Conservation (phyloP, 2,329 filamentous ascomycete genomes). For the Microascus cirrosus region DNA sequence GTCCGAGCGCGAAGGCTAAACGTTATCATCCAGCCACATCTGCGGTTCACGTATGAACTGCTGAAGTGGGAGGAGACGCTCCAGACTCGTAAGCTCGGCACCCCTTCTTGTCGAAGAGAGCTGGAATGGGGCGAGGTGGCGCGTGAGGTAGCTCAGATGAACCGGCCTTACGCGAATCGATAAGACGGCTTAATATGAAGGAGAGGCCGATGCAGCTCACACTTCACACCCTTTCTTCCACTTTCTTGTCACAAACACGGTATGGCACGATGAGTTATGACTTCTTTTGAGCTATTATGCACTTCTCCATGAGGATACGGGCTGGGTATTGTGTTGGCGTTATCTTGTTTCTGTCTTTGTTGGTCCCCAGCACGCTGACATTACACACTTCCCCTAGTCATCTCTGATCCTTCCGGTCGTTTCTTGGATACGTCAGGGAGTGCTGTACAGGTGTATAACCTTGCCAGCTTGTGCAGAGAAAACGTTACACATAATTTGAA, state of each 20-base stretch:
- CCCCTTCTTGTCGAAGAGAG: constrained; percentile 54
- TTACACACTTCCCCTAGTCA: neutral
- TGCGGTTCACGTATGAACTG: constrained; percentile 89
- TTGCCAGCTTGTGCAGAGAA: neutral
- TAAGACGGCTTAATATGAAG: neutral
- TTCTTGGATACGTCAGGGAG: neutral
- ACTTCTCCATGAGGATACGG: neutral
- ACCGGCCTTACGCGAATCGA: constrained; percentile 59
- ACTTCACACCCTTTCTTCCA: too few species aligned
- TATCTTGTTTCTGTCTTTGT: neutral
- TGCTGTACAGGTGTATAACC: neutral
- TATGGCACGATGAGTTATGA: too few species aligned
- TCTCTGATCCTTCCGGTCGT: neutral
- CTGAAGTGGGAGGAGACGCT: constrained; percentile 89
- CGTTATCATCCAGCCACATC: constrained; percentile 95
- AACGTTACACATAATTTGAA: neutral
- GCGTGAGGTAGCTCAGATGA: constrained; percentile 89
- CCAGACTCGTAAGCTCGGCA: constrained; percentile 32
- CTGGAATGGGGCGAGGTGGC: constrained; percentile 86
- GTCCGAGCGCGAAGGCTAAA: constrained; percentile 87
- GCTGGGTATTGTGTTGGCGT: neutral
- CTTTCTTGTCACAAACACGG: too few species aligned
- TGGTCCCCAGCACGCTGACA: neutral
- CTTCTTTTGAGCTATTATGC: too few species aligned
- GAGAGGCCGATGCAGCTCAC: neutral